Evolutionary conservation across 1,284 basidiomycete species (phyloP).

Genomic region (Leccinum pachyderme): DNA sequence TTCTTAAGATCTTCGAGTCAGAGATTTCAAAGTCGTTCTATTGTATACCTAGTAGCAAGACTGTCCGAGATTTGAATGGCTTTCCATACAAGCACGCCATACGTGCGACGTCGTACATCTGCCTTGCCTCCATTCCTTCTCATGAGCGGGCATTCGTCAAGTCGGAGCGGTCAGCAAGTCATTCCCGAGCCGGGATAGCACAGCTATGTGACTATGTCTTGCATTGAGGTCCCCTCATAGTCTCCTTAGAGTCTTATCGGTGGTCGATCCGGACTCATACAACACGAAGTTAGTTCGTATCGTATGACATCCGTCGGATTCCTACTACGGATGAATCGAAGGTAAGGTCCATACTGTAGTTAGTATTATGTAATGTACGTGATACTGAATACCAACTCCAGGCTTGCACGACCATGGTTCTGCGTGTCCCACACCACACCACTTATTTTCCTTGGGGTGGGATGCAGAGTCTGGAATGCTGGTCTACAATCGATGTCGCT

Average conservation of each 20-base stretch:
- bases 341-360: no score
- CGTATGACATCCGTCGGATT: not conserved
- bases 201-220: no score
- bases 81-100: not conserved
- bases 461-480: not conserved
- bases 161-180: not conserved
- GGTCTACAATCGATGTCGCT: not conserved
- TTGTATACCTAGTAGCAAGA: not conserved
- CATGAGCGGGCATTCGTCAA: not conserved
- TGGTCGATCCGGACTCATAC: not conserved
- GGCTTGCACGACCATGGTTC: not conserved
- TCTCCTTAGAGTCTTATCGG: no score
- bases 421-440: not conserved
- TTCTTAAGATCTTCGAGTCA: no score
- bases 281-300: not conserved
- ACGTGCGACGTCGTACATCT: not conserved
- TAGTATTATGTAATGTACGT: not conserved
- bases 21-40: not conserved
- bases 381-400: not conserved
- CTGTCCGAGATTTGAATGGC: not conserved
- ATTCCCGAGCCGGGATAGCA: not conserved
- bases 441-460: not conserved
- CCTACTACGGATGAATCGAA: not conserved
- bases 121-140: not conserved
- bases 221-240: no score